Evolutionary conservation across 2,329 filamentous ascomycete species (phyloP).

Genomic region (Aotearoamyces nothofagi): DNA sequence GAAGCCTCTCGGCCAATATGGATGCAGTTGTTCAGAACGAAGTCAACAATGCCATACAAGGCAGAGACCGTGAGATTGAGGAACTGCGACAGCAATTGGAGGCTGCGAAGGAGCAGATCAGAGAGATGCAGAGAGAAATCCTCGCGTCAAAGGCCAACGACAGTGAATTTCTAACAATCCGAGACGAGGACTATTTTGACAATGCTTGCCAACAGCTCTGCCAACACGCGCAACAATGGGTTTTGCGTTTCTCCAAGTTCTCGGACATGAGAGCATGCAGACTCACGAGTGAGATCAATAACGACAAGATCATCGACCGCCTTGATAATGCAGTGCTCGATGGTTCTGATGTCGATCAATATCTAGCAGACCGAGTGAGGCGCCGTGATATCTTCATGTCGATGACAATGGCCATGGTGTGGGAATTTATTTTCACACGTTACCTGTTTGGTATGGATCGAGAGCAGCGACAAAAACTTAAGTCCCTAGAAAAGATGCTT

Average conservation of each 20-base stretch:
- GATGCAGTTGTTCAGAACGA: slow-evolving; percentile 45
- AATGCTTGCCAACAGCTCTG: slow-evolving; percentile 87
- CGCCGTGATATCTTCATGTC: slow-evolving; percentile 96
- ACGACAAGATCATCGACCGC: slow-evolving; percentile 86
- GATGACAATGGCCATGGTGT: slow-evolving; percentile 97
- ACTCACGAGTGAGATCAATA: slow-evolving; percentile 66
- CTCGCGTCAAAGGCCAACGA: slow-evolving; percentile 44
- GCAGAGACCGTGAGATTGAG: slow-evolving; percentile 74
- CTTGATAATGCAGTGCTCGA: slow-evolving; percentile 91
- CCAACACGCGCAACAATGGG: slow-evolving; percentile 94
- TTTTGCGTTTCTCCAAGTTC: slow-evolving; percentile 93
- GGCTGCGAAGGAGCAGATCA: slow-evolving; percentile 48
- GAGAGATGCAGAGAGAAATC: slow-evolving; percentile 40
- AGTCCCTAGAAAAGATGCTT: slow-evolving; percentile 83
- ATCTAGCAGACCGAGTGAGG: slow-evolving; percentile 74
- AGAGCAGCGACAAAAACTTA: slow-evolving; percentile 94
- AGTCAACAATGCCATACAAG: slow-evolving; percentile 49
- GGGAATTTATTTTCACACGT: slow-evolving; percentile 95
- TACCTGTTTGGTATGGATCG: slow-evolving; percentile 98
- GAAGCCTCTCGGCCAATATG: slow-evolving; percentile 44
- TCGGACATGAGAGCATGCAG: slow-evolving; percentile 85
- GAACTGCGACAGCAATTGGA: slow-evolving; percentile 64
- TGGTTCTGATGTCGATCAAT: slow-evolving; percentile 79
- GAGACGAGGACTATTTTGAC: slow-evolving; percentile 92
- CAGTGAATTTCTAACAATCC: slow-evolving; percentile 59